A percentile compares a stretch with the other conserved stretches of the same genome.
phyloP scores from a whole-genome alignment of 1,284 basidiomycete genomes.

The Trichosporon coremiiforme region DNA sequence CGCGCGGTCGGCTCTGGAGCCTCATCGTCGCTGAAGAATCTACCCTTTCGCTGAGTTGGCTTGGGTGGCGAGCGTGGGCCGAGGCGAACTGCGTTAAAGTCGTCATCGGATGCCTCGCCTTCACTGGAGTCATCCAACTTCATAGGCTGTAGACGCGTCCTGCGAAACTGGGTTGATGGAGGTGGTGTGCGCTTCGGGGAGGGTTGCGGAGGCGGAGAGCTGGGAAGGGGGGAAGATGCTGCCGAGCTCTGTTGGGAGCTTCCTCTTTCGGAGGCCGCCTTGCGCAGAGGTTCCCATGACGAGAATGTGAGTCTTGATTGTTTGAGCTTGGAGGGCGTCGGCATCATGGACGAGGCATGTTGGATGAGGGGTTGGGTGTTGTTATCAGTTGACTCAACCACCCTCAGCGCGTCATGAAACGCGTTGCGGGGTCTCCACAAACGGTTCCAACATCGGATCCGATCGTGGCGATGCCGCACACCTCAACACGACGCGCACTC shows the following conservation, averaged over 20 bases:
- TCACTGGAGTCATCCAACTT: neutral
- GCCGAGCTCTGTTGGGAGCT: neutral
- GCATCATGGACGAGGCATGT: neutral
- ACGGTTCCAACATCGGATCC: neutral
- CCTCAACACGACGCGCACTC: neutral
- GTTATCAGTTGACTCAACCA: conserved; percentile 6
- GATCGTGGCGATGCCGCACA: neutral
- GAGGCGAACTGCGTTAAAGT: conserved; percentile 6
- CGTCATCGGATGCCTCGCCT: neutral
- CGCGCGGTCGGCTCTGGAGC: neutral
- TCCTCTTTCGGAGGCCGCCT: neutral
- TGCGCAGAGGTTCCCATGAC: conserved; percentile 1
- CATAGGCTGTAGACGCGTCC: neutral
- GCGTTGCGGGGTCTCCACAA: neutral
- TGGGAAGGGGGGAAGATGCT: neutral
- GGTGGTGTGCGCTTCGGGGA: neutral
- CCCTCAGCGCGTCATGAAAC: neutral
- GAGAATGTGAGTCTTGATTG: conserved; percentile 8
- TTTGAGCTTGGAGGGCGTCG: conserved; percentile 8
- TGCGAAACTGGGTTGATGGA: neutral
- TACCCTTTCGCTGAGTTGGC: neutral
- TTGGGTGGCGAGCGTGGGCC: neutral
- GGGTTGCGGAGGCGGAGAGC: neutral
- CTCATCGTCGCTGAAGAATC: conserved; percentile 10
- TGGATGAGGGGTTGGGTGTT: neutral